phyloP scores from a whole-genome alignment of 441 rosid genomes.

The Geranium incanum region DNA sequence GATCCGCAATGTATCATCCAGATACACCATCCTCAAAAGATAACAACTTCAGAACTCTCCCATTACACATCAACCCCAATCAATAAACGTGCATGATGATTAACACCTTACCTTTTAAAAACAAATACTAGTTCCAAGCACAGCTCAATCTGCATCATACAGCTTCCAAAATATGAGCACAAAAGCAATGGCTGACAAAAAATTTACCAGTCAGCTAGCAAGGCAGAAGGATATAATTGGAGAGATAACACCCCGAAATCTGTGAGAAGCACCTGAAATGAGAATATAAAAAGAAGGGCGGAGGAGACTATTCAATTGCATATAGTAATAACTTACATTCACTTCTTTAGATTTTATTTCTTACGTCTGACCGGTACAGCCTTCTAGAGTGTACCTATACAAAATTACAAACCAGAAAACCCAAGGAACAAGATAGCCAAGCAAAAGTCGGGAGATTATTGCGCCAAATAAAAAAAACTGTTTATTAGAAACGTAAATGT shows the following conservation, averaged over 20 bases:
- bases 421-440: background rate
- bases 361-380: background rate
- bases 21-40: too few relatives aligned
- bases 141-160: background rate
- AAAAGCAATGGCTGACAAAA: background rate
- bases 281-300: slow-evolving; percentile 5
- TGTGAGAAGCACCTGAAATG: slow-evolving; percentile 6
- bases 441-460: slow-evolving; percentile 10
- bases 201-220: slow-evolving; percentile 15
- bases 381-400: background rate
- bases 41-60: too few relatives aligned
- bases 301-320: background rate
- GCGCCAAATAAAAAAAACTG: slow-evolving; percentile 35
- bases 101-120: background rate
- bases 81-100: background rate
- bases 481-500: slow-evolving; percentile 64
- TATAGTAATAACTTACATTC: background rate
- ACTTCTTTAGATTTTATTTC: background rate
- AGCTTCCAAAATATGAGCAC: slow-evolving; percentile 8
- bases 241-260: slow-evolving; percentile 12
- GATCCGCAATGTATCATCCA: too few relatives aligned
- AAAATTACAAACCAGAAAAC: background rate
- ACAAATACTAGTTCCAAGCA: background rate
- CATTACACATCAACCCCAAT: too few relatives aligned
- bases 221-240: background rate